Conservation (phyloP, 805 yeast species). For the Isabelozyma heimii region DNA sequence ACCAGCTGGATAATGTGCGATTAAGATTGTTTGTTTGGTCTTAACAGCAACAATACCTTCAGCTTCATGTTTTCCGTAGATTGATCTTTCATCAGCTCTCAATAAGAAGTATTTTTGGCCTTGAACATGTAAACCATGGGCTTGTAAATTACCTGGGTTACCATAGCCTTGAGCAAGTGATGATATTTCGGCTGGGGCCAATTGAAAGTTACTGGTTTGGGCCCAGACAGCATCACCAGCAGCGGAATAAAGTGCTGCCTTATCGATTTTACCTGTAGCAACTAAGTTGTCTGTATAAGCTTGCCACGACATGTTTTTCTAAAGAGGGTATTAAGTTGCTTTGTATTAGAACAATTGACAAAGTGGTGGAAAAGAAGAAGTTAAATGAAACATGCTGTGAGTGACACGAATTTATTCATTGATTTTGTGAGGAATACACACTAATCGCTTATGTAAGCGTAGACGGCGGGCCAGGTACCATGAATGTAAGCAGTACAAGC, state of each 20-base stretch:
- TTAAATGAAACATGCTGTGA: too few species aligned
- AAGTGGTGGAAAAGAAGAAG: background rate
- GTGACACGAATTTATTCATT: too few species aligned
- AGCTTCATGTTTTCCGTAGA: conserved; percentile 87
- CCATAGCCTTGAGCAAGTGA: conserved; percentile 77
- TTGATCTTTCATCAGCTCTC: conserved; percentile 87
- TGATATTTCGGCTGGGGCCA: conserved; percentile 67
- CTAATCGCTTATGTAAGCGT: too few species aligned
- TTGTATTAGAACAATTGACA: too few species aligned
- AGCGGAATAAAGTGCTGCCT: conserved; percentile 88
- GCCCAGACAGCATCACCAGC: conserved; percentile 98
- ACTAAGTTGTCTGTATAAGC: conserved; percentile 94
- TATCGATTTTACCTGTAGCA: conserved; percentile 84
- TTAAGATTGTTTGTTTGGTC: conserved; percentile 86
- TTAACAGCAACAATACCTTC: conserved; percentile 89
- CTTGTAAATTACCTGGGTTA: conserved; percentile 75
- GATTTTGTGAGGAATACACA: too few species aligned
- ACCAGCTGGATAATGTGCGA: conserved; percentile 93
- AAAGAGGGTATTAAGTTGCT: background rate
- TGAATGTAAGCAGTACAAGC: too few species aligned
- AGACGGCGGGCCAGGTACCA: too few species aligned
- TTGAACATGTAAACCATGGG: conserved; percentile 81
- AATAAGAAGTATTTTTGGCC: conserved; percentile 85
- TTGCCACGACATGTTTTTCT: conserved; percentile 37
- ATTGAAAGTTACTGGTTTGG: conserved; percentile 61